Evolutionary conservation across 2,329 filamentous ascomycete species (phyloP).

Genomic region (Helotiales sp.): DNA sequence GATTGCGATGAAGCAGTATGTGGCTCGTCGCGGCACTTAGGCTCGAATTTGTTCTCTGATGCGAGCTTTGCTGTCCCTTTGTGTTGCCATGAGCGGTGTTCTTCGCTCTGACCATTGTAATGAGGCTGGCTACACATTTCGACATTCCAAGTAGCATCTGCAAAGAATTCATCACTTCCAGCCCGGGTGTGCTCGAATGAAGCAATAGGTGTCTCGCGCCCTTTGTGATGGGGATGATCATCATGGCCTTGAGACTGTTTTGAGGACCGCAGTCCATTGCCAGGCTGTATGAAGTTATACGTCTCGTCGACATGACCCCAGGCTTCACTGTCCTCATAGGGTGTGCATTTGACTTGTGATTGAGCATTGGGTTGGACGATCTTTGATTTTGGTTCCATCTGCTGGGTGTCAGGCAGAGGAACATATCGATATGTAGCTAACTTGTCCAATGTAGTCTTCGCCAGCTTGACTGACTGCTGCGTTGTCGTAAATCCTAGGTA

Average conservation of each 20-base stretch:
- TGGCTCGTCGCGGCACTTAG: neutral
- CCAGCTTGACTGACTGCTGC: conserved; percentile 28
- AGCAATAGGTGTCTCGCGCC: neutral
- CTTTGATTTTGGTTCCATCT: too few relatives aligned
- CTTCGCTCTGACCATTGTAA: neutral
- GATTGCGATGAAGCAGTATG: neutral
- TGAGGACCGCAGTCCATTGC: neutral
- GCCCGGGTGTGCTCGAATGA: conserved; percentile 4
- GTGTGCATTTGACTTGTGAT: neutral
- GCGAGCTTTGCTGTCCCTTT: neutral
- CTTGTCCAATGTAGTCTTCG: conserved; percentile 31
- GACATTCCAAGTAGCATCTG: conserved; percentile 16
- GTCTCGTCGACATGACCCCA: neutral
- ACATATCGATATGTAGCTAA: conserved; percentile 25
- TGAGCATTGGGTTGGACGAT: neutral
- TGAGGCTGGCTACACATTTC: neutral
- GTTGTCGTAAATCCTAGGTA: conserved; percentile 30
- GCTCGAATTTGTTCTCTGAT: neutral
- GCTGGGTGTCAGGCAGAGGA: neutral
- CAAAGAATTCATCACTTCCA: conserved; percentile 10
- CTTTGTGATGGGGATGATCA: neutral
- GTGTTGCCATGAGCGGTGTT: neutral
- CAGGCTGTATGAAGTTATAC: neutral
- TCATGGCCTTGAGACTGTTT: neutral
- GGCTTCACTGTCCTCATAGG: neutral